Evolutionary conservation across 352 stramenopile genomes (phyloP).

Genomic region (Globisporangium echinulatum): DNA sequence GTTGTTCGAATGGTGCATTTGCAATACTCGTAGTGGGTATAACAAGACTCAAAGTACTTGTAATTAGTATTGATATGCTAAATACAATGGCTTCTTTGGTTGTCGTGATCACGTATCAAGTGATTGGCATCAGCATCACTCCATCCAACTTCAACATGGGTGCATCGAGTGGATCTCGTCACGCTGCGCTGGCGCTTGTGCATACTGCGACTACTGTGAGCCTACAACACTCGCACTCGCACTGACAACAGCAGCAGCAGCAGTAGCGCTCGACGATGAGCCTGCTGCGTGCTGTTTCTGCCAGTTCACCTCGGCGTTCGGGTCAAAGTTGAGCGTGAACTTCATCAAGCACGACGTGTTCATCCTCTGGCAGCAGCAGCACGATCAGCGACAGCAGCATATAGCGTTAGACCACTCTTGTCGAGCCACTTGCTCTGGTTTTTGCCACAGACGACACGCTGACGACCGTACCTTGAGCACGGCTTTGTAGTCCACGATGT

Average conservation of each 20-base stretch:
- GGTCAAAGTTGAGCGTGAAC: conserved; percentile 69
- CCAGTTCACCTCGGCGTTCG: conserved; percentile 51
- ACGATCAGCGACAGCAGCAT: background rate
- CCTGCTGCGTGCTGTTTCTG: conserved; percentile 6
- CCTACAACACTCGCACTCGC: background rate
- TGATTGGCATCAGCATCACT: background rate
- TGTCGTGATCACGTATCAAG: no score
- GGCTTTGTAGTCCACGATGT: conserved; percentile 46
- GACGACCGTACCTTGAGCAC: conserved; percentile 35
- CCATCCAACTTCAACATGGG: background rate
- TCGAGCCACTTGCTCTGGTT: background rate
- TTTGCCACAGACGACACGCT: conserved; percentile 1
- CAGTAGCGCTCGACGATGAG: background rate
- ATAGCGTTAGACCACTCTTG: background rate
- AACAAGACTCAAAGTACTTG: no score
- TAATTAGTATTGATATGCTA: no score
- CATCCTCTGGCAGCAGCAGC: conserved; percentile 34
- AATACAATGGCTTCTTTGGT: no score
- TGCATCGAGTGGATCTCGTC: background rate
- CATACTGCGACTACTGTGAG: background rate
- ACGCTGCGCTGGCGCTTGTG: background rate
- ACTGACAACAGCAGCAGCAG: background rate
- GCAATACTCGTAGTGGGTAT: no score
- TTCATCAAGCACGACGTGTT: conserved; percentile 69
- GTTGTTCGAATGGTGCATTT: no score